Evolutionary conservation across 163 green algal genomes (phyloP), one percentile per base, ranked within the genome.

Genomic region (Scenedesmus sp.): DNA sequence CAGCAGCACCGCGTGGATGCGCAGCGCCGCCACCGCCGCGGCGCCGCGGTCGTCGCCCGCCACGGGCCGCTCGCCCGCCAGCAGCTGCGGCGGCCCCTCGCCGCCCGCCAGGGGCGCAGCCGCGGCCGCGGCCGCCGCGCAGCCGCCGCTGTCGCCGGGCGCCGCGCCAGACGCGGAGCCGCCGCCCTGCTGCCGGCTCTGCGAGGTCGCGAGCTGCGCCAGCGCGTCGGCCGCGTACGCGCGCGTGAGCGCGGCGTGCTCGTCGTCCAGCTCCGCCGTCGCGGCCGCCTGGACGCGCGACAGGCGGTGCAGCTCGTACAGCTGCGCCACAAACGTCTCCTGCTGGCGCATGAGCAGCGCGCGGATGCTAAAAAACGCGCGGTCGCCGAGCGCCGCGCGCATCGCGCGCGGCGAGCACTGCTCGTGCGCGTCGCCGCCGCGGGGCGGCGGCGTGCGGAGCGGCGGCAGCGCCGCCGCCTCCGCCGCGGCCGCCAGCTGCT

Each of bases 231-330:
- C 2, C 10, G 34, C 54, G 18, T 77, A 77, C 54, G 47, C n/a
- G 24, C 58, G n/a, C 6, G 69, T 77, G n/a, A 66, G 53, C 36
- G n/a, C 14, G 9, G 42, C 36, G 39, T 77, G 54, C 69, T 77
- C 36, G 29, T 20, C 63, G 24, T 72, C 36, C n/a, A 56, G 24
- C 26, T 77, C 50, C 29, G 69, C 42, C 17, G 28, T 26, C 5
- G 31, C 14, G 53, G 67, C 58, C 6, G 57, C 14, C 75, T 83
- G 75, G 54, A 63, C 44, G 24, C 64, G 75, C 13, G 34, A 20
- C 9, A 83, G 53, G n/a, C 75, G 45, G 47, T 83, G 75, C 53
- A 83, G 75, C 63, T 76, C 75, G 36, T 53, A 83, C 26, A 83
- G n/a, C 64, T 83, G 75, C 51, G 45, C 20, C 54, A 74, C 63